These are phyloP conservation scores for Knoxdaviesia capensis DNA, from an alignment of 2,329 filamentous ascomycete genomes.

Conservation along the genomic window DNA sequence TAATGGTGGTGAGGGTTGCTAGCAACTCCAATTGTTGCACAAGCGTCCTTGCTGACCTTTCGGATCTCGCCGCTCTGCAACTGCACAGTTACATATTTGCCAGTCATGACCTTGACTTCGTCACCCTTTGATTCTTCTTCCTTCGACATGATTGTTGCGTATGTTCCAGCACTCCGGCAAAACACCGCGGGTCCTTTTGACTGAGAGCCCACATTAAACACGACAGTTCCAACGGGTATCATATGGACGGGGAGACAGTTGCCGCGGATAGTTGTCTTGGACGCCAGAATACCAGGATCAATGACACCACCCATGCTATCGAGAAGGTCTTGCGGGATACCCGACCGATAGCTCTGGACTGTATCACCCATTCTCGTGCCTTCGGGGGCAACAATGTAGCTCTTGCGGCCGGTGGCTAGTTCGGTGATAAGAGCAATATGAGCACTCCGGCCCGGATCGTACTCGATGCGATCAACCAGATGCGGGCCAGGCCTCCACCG, in stretches of 20 bases:
- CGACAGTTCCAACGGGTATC: conserved; percentile 81
- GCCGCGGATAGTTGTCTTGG: conserved; percentile 81
- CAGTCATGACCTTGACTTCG: conserved; percentile 40
- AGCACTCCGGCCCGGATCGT: conserved; percentile 81
- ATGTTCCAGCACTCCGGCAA: conserved; percentile 86
- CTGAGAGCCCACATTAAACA: conserved; percentile 74
- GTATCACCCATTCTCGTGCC: conserved; percentile 82
- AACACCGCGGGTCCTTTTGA: conserved; percentile 64
- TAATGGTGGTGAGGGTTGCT: conserved; percentile 91
- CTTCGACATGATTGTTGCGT: conserved; percentile 74
- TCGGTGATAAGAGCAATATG: conserved; percentile 79
- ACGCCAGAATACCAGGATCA: conserved; percentile 88
- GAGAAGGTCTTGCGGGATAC: conserved; percentile 72
- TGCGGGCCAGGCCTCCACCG: conserved; percentile 65
- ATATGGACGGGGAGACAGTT: conserved; percentile 93
- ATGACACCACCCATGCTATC: conserved; percentile 82
- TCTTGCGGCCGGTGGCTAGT: conserved; percentile 52
- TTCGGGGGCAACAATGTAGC: conserved; percentile 89
- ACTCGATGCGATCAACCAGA: conserved; percentile 81
- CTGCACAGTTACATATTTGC: conserved; percentile 64
- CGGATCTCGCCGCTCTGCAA: conserved; percentile 87
- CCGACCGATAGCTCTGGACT: conserved; percentile 77
- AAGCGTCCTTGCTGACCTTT: conserved; percentile 76
- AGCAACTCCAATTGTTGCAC: conserved; percentile 81
- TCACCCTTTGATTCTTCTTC: conserved; percentile 51